These are phyloP conservation scores for Aeschynomene evenia DNA, from an alignment of 306 rosid genomes.

Conservation along the genomic window DNA sequence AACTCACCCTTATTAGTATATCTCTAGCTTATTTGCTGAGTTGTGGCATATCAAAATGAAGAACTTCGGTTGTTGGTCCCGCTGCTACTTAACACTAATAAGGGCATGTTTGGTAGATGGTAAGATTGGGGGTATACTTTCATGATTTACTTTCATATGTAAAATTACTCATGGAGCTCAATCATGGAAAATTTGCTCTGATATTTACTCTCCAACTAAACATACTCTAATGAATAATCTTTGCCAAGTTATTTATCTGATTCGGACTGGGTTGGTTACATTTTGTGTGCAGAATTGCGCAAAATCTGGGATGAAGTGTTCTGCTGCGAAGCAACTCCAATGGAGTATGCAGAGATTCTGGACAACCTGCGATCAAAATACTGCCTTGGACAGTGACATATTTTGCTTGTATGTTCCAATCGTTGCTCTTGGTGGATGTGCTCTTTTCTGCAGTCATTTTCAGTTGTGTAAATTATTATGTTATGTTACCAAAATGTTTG, in stretches of 20 bases:
- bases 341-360: slow-evolving; percentile 67
- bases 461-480: slow-evolving; percentile 31
- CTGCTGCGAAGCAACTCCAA: slow-evolving; percentile 63
- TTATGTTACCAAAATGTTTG: not conserved
- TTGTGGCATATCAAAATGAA: not conserved
- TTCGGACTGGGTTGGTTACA: not conserved
- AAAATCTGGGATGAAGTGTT: slow-evolving; percentile 86
- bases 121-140: too few species aligned
- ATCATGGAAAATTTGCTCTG: too few species aligned
- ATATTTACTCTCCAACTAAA: too few species aligned
- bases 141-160: too few species aligned
- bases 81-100: not conserved
- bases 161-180: too few species aligned
- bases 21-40: not conserved
- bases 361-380: slow-evolving; percentile 68
- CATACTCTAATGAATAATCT: not conserved
- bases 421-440: not conserved
- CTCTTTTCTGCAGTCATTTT: not conserved
- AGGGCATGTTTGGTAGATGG: too few species aligned
- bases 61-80: not conserved
- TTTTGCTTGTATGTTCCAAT: not conserved
- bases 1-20: not conserved
- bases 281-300: slow-evolving; percentile 56
- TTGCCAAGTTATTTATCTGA: not conserved
- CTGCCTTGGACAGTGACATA: slow-evolving; percentile 41